Conservation (phyloP, 1,284 basidiomycete genomes). For the Cerrena zonata region DNA sequence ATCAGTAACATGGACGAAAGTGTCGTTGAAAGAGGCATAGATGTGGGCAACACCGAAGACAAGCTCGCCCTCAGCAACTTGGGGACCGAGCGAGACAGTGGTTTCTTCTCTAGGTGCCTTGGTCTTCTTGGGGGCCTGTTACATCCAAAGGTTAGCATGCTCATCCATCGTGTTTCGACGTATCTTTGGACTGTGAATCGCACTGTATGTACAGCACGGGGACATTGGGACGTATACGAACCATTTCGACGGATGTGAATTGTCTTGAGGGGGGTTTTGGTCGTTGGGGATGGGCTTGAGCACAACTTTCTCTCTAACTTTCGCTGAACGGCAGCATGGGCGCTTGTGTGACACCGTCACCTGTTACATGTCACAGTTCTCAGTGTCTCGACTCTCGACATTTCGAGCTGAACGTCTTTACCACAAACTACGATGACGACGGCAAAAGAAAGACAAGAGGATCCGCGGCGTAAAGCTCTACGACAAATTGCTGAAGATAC, state of each 20-base stretch:
- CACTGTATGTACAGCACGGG: neutral
- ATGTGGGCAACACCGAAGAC: slow-evolving; percentile 96
- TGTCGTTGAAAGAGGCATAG: slow-evolving; percentile 98
- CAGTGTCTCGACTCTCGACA: too few relatives aligned
- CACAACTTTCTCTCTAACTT: slow-evolving; percentile 1
- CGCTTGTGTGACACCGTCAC: slow-evolving; percentile 1
- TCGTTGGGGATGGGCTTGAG: slow-evolving; percentile 8
- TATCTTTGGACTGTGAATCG: slow-evolving; percentile 2
- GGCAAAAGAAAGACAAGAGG: neutral
- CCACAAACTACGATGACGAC: neutral
- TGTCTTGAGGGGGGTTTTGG: slow-evolving; percentile 14
- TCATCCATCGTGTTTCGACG: slow-evolving; percentile 32
- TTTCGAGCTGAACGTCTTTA: too few relatives aligned
- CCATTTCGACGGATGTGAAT: slow-evolving; percentile 23
- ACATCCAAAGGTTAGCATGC: slow-evolving; percentile 37
- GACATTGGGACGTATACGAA: slow-evolving; percentile 12
- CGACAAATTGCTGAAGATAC: slow-evolving; percentile 28
- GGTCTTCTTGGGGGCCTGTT: slow-evolving; percentile 72
- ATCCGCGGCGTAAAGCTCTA: slow-evolving; percentile 13
- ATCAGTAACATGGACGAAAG: slow-evolving; percentile 99
- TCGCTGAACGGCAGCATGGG: too few relatives aligned
- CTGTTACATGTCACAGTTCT: slow-evolving; percentile 1
- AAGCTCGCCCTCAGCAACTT: slow-evolving; percentile 90
- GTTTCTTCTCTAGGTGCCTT: slow-evolving; percentile 75
- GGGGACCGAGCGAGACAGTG: slow-evolving; percentile 85